Evolutionary conservation across 1,284 basidiomycete genomes (phyloP), one percentile per base, ranked within the genome.

Genomic region (Boletus semigastroideus): DNA sequence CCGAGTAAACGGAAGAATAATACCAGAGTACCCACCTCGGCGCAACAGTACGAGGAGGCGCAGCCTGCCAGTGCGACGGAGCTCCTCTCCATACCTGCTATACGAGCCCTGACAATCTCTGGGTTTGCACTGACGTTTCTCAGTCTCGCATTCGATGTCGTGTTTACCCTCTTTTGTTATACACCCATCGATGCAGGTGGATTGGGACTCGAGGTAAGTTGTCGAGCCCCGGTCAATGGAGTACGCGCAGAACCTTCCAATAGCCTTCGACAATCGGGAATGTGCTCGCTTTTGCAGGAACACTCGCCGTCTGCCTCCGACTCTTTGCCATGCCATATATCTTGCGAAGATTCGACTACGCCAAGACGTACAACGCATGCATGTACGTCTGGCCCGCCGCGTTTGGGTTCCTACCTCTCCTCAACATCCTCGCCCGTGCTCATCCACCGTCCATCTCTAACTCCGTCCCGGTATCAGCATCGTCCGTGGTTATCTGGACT

Each of bases 191-290:
- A 54, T 11, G 47, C 57, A 0, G 60, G 62, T 0, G 60, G 60
- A 14, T 25, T 61, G 19, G 62, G 60, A 33, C 54, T 61, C 5
- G 46, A 62, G 37, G 60, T 62, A 28, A 45, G 56, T 37, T 28
- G 2, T 44, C 3, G 9, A 33, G 6, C 27, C 7, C 30, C n/a
- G 5, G 7, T 22, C n/a, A 8, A 16, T n/a, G 10, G 22, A 6
- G 16, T 14, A 12, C 10, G 10, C 4, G 3, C n/a, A 17, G 4
- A 3, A 39, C 10, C 7, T 22, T 22, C 13, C 10, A 10, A 44
- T 17, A 65, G 62, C 62, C 62, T 5, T 45, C 52, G 10, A 33
- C 36, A 1, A 65, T 62, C 22, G 60, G 60, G 37, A 58, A 58
- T 2, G 46, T 42, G n/a, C 33, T 65, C 12, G 58, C 58, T 3